Percentiles rank a stretch among this genome's conserved stretches.
phyloP scores from a whole-genome alignment of 495 filamentous ascomycete species.

The Daldinia bambusicola region DNA sequence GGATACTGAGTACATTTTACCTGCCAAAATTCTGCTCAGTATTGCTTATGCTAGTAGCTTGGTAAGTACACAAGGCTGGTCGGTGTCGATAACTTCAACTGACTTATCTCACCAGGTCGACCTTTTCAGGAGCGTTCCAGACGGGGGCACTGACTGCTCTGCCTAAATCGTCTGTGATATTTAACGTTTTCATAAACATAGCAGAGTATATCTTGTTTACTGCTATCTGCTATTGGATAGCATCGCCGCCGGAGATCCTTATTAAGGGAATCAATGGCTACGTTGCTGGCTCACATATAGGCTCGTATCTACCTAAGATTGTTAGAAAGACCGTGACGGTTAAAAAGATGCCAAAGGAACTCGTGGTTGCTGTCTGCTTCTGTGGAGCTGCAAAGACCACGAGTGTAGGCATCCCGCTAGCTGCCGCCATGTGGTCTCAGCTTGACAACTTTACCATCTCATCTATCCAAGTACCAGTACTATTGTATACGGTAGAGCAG shows the following conservation, averaged over 20 bases:
- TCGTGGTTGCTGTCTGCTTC: slow-evolving; percentile 66
- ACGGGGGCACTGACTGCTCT: slow-evolving; percentile 61
- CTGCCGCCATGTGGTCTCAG: slow-evolving; percentile 65
- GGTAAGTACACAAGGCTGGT: slow-evolving; percentile 51
- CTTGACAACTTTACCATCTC: slow-evolving; percentile 61
- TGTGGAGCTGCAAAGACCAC: slow-evolving; percentile 68
- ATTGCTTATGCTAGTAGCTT: slow-evolving; percentile 62
- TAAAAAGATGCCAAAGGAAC: slow-evolving; percentile 56
- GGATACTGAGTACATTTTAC: slow-evolving; percentile 56
- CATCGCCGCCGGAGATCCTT: slow-evolving; percentile 52
- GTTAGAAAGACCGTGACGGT: slow-evolving; percentile 45
- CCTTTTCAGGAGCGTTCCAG: slow-evolving; percentile 65
- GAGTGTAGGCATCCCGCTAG: slow-evolving; percentile 62
- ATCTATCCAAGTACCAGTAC: slow-evolving; percentile 63
- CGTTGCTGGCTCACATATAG: slow-evolving; percentile 37
- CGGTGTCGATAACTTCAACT: not conserved
- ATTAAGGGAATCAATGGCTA: slow-evolving; percentile 35
- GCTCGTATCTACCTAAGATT: slow-evolving; percentile 29
- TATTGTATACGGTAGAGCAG: slow-evolving; percentile 67
- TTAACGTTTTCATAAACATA: slow-evolving; percentile 64
- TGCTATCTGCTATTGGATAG: slow-evolving; percentile 58
- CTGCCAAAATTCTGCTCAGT: slow-evolving; percentile 58
- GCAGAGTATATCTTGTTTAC: slow-evolving; percentile 64
- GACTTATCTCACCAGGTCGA: slow-evolving; percentile 52
- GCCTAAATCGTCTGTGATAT: slow-evolving; percentile 59